Conservation (phyloP, 306 rosid genomes). For the Ammopiptanthus mongolicus region DNA sequence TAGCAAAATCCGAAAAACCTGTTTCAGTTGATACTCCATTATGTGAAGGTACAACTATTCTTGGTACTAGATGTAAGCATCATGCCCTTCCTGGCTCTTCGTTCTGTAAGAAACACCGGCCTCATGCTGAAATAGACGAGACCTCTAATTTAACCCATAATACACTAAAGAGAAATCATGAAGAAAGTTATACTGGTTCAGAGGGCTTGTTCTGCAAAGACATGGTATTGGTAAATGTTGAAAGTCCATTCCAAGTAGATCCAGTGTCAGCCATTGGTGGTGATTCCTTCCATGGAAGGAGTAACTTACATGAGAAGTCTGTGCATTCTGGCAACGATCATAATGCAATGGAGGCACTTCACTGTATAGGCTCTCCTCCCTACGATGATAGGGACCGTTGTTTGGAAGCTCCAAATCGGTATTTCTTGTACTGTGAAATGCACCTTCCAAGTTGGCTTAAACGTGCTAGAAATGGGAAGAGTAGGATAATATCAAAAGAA, state of each 20-base stretch:
- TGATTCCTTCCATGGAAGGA: slow-evolving; percentile 29
- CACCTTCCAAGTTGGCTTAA: slow-evolving; percentile 88
- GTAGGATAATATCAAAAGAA: slow-evolving; percentile 79
- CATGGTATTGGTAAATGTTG: slow-evolving; percentile 38
- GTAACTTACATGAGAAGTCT: slow-evolving; percentile 32
- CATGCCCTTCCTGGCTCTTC: slow-evolving; percentile 59
- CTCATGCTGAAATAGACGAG: slow-evolving; percentile 30
- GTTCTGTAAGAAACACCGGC: slow-evolving; percentile 84
- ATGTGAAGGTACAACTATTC: slow-evolving; percentile 83
- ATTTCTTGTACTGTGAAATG: slow-evolving; percentile 72
- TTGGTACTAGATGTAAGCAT: slow-evolving; percentile 78
- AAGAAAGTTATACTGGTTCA: slow-evolving; percentile 32
- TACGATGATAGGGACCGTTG: slow-evolving; percentile 44
- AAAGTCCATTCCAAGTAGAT: slow-evolving; percentile 47
- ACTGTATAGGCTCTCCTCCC: slow-evolving; percentile 52
- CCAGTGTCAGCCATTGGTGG: slow-evolving; percentile 30
- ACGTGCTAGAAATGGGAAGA: slow-evolving; percentile 76
- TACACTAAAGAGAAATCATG: slow-evolving; percentile 54
- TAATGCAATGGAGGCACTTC: slow-evolving; percentile 34
- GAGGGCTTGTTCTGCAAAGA: slow-evolving; percentile 41
- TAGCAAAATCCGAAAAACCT: slow-evolving; percentile 42
- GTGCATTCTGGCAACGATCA: slow-evolving; percentile 34
- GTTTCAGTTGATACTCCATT: slow-evolving; percentile 44
- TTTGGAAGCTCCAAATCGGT: slow-evolving; percentile 58
- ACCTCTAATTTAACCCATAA: slow-evolving; percentile 26